These are phyloP conservation scores for Coemansia sp. DNA, from an alignment of 192 early-diverging fungal species.

Conservation along the genomic window DNA sequence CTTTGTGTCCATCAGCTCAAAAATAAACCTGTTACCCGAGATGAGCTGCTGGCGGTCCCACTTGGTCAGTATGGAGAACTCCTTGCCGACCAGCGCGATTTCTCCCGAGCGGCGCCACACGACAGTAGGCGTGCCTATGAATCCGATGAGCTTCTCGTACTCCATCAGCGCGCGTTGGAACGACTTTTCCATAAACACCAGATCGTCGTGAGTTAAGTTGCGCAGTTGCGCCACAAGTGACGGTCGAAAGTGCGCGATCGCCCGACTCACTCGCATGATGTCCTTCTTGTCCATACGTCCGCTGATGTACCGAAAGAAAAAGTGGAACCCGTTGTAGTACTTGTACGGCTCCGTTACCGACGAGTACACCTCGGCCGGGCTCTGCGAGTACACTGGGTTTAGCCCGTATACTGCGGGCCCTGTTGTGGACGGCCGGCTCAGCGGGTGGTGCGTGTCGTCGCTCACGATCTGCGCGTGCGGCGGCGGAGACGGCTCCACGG, in stretches of 20 bases:
- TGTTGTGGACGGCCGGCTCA: constrained; percentile 43
- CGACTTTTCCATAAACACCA: constrained; percentile 97
- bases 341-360: constrained; percentile 83
- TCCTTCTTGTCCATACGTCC: constrained; percentile 88
- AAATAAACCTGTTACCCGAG: constrained; percentile 51
- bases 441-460: constrained; percentile 27
- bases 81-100: constrained; percentile 94
- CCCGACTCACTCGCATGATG: constrained; percentile 87
- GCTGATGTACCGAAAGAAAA: constrained; percentile 80
- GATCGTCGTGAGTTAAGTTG: constrained; percentile 92
- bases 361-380: constrained; percentile 72
- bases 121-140: constrained; percentile 94
- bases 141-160: constrained; percentile 95
- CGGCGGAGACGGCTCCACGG: constrained; percentile 17
- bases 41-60: constrained; percentile 87
- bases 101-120: constrained; percentile 98
- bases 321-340: constrained; percentile 94
- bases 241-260: constrained; percentile 88
- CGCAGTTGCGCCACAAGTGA: constrained; percentile 93
- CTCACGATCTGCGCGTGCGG: constrained; percentile 23
- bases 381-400: constrained; percentile 48
- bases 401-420: constrained; percentile 55
- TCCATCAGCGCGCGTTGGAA: constrained; percentile 93
- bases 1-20: constrained; percentile 89
- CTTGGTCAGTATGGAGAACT: constrained; percentile 91